Evolutionary conservation across 208 protist genomes (phyloP).

Genomic region (Angomonas deanei): DNA sequence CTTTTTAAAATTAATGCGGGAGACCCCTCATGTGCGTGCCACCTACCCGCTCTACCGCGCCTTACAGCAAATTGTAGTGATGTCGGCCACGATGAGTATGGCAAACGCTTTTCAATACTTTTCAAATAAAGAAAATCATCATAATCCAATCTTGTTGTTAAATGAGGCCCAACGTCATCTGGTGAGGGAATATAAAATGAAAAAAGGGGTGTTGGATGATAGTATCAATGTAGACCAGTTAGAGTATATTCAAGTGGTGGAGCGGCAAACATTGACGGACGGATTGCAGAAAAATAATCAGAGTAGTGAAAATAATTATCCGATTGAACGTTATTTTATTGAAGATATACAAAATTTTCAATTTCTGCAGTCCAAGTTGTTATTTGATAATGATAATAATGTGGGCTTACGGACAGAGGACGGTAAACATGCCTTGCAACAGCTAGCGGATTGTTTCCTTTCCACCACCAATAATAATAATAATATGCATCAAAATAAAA

Average conservation of each 20-base stretch:
- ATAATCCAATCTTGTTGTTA: too few species aligned
- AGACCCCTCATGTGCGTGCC: background rate
- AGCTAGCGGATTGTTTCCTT: background rate
- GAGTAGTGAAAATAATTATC: conserved; percentile 8
- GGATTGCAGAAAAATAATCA: background rate
- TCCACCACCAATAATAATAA: background rate
- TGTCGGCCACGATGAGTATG: conserved; percentile 66
- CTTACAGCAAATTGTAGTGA: conserved; percentile 52
- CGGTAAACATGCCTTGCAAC: too few species aligned
- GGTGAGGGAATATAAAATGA: too few species aligned
- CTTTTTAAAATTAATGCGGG: conserved; percentile 22
- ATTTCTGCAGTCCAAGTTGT: conserved; percentile 19
- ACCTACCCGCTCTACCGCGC: background rate
- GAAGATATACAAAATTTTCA: conserved; percentile 39
- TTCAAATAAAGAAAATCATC: too few species aligned
- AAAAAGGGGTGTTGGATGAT: too few species aligned
- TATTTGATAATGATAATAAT: conserved; percentile 19
- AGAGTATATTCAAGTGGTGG: too few species aligned
- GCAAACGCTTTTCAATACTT: conserved; percentile 45
- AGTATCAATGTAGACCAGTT: too few species aligned
- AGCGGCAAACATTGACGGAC: background rate
- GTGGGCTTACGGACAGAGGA: too few species aligned
- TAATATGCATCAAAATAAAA: background rate
- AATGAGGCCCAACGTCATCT: too few species aligned
- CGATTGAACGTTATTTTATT: conserved; percentile 65